Evolutionary conservation across 768 basidiomycete species (phyloP).

Genomic region (Lactifluus pinguis): DNA sequence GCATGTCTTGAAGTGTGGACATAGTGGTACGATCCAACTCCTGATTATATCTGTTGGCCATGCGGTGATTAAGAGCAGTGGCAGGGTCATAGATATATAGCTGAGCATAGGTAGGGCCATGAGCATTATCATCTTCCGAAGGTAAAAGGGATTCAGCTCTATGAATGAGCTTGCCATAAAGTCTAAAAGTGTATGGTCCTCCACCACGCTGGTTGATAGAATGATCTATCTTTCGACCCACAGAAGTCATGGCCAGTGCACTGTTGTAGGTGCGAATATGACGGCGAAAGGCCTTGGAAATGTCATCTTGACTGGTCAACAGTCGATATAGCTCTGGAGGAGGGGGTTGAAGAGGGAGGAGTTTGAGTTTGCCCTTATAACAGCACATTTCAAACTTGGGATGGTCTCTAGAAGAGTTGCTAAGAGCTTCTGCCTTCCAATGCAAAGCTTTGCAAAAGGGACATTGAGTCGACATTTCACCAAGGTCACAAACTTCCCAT

Average conservation of each 20-base stretch:
- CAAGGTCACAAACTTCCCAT: not conserved
- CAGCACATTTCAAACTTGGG: slow-evolving; percentile 2
- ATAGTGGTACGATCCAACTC: not conserved
- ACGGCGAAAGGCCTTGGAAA: slow-evolving; percentile 29
- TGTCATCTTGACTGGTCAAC: slow-evolving; percentile 19
- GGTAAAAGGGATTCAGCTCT: not conserved
- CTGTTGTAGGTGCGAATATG: slow-evolving; percentile 33
- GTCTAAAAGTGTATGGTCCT: not conserved
- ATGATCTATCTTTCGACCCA: slow-evolving; percentile 48
- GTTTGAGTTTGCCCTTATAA: not conserved
- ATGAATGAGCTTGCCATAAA: not conserved
- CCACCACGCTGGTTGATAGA: not conserved
- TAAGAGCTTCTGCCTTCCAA: not conserved
- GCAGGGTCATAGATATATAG: not conserved
- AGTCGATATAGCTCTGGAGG: not conserved
- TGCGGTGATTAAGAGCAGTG: not conserved
- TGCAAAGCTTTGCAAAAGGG: not conserved
- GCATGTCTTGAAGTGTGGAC: too few relatives aligned
- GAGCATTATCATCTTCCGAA: not conserved
- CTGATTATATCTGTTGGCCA: not conserved
- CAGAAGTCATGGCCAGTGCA: slow-evolving; percentile 29
- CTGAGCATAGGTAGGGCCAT: not conserved
- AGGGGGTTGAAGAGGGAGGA: not conserved
- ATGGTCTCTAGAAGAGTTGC: not conserved
- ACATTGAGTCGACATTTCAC: not conserved